phyloP scores from a whole-genome alignment of 768 basidiomycete genomes.

The Sporobolomyces pararoseus region DNA sequence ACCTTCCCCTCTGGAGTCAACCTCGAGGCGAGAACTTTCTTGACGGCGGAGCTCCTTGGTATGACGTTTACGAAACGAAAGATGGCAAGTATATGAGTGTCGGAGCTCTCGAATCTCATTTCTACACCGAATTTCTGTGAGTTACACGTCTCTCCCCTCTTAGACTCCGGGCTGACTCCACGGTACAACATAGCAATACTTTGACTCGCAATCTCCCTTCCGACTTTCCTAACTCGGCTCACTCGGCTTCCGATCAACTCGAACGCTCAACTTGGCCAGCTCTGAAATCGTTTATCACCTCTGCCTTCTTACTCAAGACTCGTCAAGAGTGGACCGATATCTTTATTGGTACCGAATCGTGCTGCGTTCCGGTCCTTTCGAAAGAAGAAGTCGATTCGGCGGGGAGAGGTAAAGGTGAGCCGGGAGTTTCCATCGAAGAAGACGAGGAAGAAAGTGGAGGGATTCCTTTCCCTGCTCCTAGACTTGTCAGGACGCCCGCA shows the following conservation, averaged over 20 bases:
- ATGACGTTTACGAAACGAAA: conserved; percentile 67
- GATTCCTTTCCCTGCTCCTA: conserved; percentile 10
- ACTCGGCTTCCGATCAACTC: conserved; percentile 15
- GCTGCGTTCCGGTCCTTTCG: conserved; percentile 43
- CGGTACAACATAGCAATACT: background rate
- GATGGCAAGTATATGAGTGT: conserved; percentile 73
- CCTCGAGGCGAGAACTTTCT: conserved; percentile 58
- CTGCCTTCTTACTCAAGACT: conserved; percentile 61
- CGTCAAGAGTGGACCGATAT: conserved; percentile 67
- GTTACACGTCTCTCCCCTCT: background rate
- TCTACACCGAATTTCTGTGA: conserved; percentile 40
- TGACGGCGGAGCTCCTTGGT: conserved; percentile 73
- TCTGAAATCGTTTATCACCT: conserved; percentile 55
- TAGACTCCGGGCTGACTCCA: background rate
- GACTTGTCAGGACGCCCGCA: background rate
- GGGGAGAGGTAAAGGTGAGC: conserved; percentile 14
- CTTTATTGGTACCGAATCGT: conserved; percentile 59
- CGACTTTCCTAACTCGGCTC: background rate
- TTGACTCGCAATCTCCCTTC: background rate
- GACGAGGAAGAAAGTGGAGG: background rate
- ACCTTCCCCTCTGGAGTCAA: conserved; percentile 51
- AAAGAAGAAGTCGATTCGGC: conserved; percentile 37
- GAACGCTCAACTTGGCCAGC: conserved; percentile 41
- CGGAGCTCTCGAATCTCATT: conserved; percentile 40
- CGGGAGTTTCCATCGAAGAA: background rate